phyloP scores from a whole-genome alignment of 345 rosid genomes.

The Boechera stricta region DNA sequence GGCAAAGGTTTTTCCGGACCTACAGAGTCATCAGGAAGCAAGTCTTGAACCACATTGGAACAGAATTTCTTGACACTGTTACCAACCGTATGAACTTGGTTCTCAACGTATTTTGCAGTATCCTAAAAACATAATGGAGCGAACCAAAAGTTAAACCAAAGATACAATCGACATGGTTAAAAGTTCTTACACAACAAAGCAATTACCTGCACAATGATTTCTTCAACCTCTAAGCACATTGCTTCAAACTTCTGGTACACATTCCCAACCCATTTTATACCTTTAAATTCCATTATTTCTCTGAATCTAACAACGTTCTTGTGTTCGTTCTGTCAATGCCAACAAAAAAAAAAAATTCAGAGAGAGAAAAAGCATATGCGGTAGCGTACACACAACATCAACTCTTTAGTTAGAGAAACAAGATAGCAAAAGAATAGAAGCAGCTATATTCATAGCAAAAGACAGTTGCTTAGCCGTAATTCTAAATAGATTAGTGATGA shows the following conservation, averaged over 20 bases:
- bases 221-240: constrained; percentile 94
- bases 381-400: constrained; percentile 37
- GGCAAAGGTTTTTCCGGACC: constrained; percentile 42
- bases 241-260: constrained; percentile 84
- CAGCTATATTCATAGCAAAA: constrained; percentile 3
- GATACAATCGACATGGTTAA: not conserved
- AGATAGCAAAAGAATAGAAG: constrained; percentile 15
- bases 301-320: constrained; percentile 8
- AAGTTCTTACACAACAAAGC: constrained; percentile 1
- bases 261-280: constrained; percentile 78
- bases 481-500: not conserved
- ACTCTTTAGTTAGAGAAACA: constrained; percentile 23
- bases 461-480: constrained; percentile 17
- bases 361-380: constrained; percentile 11
- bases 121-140: constrained; percentile 51
- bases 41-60: constrained; percentile 72
- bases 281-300: constrained; percentile 60
- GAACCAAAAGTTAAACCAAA: constrained; percentile 10
- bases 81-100: constrained; percentile 82
- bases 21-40: constrained; percentile 55
- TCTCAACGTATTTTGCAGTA: constrained; percentile 74
- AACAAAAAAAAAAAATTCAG: constrained; percentile 1
- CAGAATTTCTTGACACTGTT: constrained; percentile 73
- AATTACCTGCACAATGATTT: constrained; percentile 71
- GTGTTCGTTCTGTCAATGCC: constrained; percentile 5